Evolutionary conservation across 768 basidiomycete species (phyloP), one percentile per base, ranked within the genome.

Genomic region (Serendipita sp.): DNA sequence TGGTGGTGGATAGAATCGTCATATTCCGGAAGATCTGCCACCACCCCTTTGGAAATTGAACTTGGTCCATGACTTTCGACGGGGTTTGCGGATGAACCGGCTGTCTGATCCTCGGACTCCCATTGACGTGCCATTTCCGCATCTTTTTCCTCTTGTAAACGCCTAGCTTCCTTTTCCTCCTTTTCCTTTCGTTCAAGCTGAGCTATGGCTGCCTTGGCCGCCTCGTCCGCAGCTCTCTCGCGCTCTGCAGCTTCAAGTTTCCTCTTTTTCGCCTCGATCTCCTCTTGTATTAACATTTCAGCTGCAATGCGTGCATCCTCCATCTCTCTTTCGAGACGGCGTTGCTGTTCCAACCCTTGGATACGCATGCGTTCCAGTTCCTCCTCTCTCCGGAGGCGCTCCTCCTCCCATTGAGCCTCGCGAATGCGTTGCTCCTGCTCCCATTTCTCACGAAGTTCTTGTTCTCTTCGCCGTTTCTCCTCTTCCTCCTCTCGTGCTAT

Each of bases 211-310:
- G 11, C 56, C 35, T 60, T 10, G 28, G 56, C 34, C 18, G 18
- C 56, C 10, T 11, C n/a, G 11, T 34, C 56, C 10, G 34, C 28
- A 3, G 8, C 28, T 32, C 35, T 60, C n/a, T 4, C 28, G 1
- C 37, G 28, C 45, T 32, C 65, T 30, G 45, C 48, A 30, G 38
- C 15, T 47, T 48, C 32, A 45, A 1, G 24, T 45, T 56, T 62
- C 45, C 34, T 16, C 64, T 11, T 32, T 64, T 64, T 16, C 41
- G 24, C 37, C 63, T 65, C 48, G 44, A 48, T 64, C 65, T 65
- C 53, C 65, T 58, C 44, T 63, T 56, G 34, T 63, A 45, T 46
- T 10, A 13, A 53, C 45, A 54, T 41, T 18, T 54, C 64, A 16
- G 41, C 51, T 30, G 56, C 56, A 28, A 60, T 30, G 4, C 56